phyloP scores from a whole-genome alignment of 169 alveolate species.

The Toxoplasma gondii region DNA sequence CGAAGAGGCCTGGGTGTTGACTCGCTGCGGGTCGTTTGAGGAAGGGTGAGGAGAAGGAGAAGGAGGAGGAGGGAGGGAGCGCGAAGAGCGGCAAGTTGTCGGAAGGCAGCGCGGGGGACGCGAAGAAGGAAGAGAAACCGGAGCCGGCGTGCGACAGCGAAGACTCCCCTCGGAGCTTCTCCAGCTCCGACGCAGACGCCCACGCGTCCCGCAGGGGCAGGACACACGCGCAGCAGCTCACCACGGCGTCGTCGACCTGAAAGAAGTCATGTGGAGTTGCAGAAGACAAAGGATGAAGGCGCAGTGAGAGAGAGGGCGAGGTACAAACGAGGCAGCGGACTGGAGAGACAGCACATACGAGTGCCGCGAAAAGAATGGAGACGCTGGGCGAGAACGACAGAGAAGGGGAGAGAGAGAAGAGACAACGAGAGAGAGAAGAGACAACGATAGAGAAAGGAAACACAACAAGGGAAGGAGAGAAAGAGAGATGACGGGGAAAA shows the following conservation, averaged over 20 bases:
- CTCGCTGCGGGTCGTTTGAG: neutral
- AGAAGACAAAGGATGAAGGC: neutral
- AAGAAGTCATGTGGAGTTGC: neutral
- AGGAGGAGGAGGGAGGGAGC: neutral
- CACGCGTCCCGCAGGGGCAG: neutral
- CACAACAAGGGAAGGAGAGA: neutral
- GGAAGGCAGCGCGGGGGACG: neutral
- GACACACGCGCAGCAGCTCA: constrained; percentile 39
- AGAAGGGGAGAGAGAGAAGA: neutral
- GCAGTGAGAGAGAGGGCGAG: neutral
- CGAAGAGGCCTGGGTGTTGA: neutral
- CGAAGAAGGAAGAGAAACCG: neutral
- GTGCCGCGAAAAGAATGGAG: neutral
- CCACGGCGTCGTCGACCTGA: constrained; percentile 26
- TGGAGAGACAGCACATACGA: neutral
- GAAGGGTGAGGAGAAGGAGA: neutral
- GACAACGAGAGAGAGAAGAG: neutral
- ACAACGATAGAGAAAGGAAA: neutral
- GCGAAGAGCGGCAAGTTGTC: neutral
- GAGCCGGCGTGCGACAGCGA: neutral
- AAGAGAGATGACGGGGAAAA: neutral
- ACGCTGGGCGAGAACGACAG: neutral
- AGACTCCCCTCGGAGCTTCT: neutral
- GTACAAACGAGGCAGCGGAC: neutral
- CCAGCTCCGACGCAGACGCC: neutral